Evolutionary conservation across 2,329 filamentous ascomycete species (phyloP), one percentile per base, ranked within the genome.

Genomic region (Sarocladium brachiariae): DNA sequence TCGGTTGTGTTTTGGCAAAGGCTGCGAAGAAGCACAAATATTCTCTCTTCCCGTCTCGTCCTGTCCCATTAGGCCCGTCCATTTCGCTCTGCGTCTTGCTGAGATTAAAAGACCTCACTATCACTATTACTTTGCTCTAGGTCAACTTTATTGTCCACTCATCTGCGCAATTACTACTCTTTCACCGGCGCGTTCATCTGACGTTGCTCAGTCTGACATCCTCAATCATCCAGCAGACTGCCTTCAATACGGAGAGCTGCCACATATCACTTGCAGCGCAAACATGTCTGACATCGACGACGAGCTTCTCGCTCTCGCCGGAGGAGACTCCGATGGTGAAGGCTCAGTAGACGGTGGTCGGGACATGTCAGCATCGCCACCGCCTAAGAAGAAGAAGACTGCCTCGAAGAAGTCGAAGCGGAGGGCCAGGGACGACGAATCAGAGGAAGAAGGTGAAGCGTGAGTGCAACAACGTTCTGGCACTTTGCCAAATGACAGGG

Each of bases 231-330:
- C 27, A 30, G 27, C 27, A 30, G 27, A 30, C 27, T 7, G 7
- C 7, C 10, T 7, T 30, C 13, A 30, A 7, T 13, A 30, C 27
- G 27, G 27, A 30, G 27, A 30, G 27, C 13, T 30, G 27, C 27
- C 27, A 30, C 13, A 30, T 13, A 13, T 7, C 7, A 30, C 7
- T 7, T 13, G 21, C 24, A 13, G 9, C 35, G 27, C 18, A 54
- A 77, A 57, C 61, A 95, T 96, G 90, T 86, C 88, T 51, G 88
- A 92, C 64, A 80, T 96, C 58, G 92, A 97, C 65, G 90, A 92
- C 61, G 92, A 96, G 73, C 84, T 97, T 57, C 85, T 97, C 57
- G 91, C 89, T 63, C 83, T 97, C 57, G 93, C 91, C 50, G 93
- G 89, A 61, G 89, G 88, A 58, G 86, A 81, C 50, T 80, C 81